Evolutionary conservation across 352 stramenopile genomes (phyloP).

Genomic region (Globisporangium iwayamae): DNA sequence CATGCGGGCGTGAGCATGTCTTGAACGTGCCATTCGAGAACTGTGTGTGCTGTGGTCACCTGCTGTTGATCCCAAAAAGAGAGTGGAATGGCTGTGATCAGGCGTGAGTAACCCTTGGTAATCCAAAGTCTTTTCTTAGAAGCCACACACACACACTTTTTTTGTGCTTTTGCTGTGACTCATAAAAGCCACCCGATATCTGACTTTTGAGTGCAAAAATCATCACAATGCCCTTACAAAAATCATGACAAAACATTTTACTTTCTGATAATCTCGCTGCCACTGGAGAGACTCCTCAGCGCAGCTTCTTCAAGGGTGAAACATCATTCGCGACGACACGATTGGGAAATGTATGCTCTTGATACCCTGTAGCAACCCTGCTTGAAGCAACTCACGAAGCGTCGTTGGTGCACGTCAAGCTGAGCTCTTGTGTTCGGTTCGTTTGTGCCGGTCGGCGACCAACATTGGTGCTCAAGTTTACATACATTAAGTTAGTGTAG

Average conservation of each 20-base stretch:
- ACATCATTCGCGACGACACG: neutral
- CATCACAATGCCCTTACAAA: no score
- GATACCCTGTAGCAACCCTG: no score
- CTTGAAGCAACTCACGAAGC: no score
- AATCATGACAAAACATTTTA: no score
- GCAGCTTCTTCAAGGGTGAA: neutral
- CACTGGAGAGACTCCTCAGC: neutral
- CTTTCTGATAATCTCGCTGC: no score
- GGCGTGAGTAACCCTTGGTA: slow-evolving; percentile 1
- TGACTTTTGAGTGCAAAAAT: no score
- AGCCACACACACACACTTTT: neutral
- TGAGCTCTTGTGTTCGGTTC: neutral
- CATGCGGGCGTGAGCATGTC: no score
- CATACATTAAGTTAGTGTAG: slow-evolving; percentile 4
- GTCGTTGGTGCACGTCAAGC: no score
- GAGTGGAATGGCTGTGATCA: neutral
- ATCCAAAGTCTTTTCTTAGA: neutral
- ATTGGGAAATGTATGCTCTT: neutral
- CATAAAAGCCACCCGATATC: no score
- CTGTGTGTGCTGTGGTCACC: neutral
- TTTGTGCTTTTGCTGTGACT: neutral
- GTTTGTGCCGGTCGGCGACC: no score
- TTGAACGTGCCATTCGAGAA: no score
- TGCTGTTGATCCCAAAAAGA: neutral
- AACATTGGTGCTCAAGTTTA: neutral